A percentile compares a stretch with the other conserved stretches of the same genome.
Conservation (phyloP, 1,139 yeast species). For the Eremothecium gossypii region DNA sequence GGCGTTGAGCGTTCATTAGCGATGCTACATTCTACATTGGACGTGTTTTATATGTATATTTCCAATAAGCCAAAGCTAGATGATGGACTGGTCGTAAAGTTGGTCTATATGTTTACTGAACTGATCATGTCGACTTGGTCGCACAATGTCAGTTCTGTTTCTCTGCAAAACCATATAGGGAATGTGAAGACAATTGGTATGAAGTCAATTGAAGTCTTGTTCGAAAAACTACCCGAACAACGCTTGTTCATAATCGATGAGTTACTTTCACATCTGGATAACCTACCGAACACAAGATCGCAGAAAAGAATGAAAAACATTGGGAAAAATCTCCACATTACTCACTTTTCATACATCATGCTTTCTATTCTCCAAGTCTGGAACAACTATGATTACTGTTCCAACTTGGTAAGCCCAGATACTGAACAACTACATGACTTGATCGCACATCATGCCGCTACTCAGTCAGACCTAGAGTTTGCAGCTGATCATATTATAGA, state of each 20-base stretch:
- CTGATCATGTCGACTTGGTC: slow-evolving; percentile 21
- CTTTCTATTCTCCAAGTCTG: slow-evolving; percentile 20
- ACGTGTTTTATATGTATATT: slow-evolving; percentile 19
- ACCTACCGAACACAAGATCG: slow-evolving; percentile 37
- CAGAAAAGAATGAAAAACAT: slow-evolving; percentile 19
- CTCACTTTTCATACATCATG: slow-evolving; percentile 25
- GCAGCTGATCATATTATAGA: slow-evolving; percentile 34
- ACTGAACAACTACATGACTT: slow-evolving; percentile 4
- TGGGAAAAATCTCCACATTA: slow-evolving; percentile 8
- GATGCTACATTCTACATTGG: slow-evolving; percentile 14
- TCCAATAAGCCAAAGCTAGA: slow-evolving; percentile 21
- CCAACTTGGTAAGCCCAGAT: slow-evolving; percentile 1
- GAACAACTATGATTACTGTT: slow-evolving; percentile 12
- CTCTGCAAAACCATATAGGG: slow-evolving; percentile 17
- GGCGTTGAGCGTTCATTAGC: slow-evolving; percentile 7
- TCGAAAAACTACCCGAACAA: slow-evolving; percentile 41
- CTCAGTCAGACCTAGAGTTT: slow-evolving; percentile 6
- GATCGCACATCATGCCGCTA: slow-evolving; percentile 9
- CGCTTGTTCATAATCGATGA: slow-evolving; percentile 53
- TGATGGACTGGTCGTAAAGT: slow-evolving; percentile 22
- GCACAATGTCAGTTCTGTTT: slow-evolving; percentile 8
- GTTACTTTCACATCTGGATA: slow-evolving; percentile 42
- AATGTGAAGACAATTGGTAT: slow-evolving; percentile 30
- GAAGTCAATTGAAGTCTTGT: slow-evolving; percentile 38
- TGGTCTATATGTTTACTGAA: slow-evolving; percentile 24